Evolutionary conservation across 2,329 filamentous ascomycete species (phyloP).

Genomic region (Aspergillus clavatus): DNA sequence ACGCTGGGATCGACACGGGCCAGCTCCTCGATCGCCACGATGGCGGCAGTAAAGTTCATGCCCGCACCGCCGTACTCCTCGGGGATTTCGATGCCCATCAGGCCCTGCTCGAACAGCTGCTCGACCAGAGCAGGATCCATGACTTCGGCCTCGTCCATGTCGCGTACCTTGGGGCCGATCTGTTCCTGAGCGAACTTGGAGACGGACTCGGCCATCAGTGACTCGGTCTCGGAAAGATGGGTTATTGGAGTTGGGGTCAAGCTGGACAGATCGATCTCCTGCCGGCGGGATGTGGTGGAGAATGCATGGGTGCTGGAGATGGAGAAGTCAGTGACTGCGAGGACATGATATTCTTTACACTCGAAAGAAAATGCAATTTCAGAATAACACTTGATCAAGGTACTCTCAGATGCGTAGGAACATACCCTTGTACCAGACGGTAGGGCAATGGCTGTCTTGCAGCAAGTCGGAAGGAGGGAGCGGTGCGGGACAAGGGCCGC

Average conservation of each 20-base stretch:
- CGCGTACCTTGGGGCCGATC: slow-evolving; percentile 83
- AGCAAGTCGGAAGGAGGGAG: slow-evolving; percentile 36
- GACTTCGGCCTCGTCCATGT: slow-evolving; percentile 93
- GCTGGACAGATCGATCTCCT: slow-evolving; percentile 62
- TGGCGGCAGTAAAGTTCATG: slow-evolving; percentile 97
- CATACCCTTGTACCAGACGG: slow-evolving; percentile 42
- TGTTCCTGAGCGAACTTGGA: slow-evolving; percentile 85
- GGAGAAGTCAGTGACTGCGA: not conserved
- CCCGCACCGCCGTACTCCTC: slow-evolving; percentile 94
- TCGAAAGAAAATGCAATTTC: too few species aligned
- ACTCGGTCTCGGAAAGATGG: slow-evolving; percentile 84
- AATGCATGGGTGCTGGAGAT: slow-evolving; percentile 48
- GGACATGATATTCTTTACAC: too few species aligned
- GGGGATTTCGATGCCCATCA: slow-evolving; percentile 97
- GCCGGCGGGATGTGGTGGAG: slow-evolving; percentile 56
- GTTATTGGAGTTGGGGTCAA: slow-evolving; percentile 88
- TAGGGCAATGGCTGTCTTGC: slow-evolving; percentile 34
- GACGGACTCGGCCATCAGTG: slow-evolving; percentile 83
- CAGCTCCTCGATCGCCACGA: slow-evolving; percentile 95
- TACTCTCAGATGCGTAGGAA: not conserved
- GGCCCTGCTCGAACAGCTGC: slow-evolving; percentile 91
- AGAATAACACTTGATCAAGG: not conserved
- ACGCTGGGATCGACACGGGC: slow-evolving; percentile 92
- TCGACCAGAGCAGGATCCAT: slow-evolving; percentile 89
- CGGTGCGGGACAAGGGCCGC: slow-evolving; percentile 42